Evolutionary conservation across 805 yeast species (phyloP), one percentile per base, ranked within the genome.

Genomic region (Cyberlindnera americana): DNA sequence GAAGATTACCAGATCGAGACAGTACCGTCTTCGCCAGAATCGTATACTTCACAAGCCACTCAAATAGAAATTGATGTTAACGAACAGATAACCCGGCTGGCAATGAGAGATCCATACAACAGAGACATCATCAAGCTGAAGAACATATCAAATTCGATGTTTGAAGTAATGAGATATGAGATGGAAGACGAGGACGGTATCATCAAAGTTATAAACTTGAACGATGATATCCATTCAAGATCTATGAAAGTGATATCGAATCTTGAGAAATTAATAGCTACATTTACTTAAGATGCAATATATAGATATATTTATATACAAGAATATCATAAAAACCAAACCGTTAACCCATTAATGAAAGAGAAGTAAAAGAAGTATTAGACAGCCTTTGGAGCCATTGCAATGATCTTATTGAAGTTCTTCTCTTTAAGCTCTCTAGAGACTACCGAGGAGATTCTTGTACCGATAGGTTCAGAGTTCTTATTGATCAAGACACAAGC

Each of bases 401-500:
- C 73, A 28, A 87, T 87, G 38, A 93, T 79, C 69, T 91, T 91
- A 66, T 79, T 82, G 64, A 75, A 88, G 44, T 88, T 83, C 66
- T 78, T 81, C 46, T 83, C 86, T 67, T 81, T 81, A 44, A 93
- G 72, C 62, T 91, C 97, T 62, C 85, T 84, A 18, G 96, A 95
- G 18, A 91, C 96, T 34, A 85, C 93, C 29, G 90, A 80, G 23
- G 84, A 73, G 25, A 93, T 86, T 75, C 98, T 84, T 19, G 96
- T 84, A 14, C 98, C 99, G 37, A 93, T 72, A 9, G 97, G 96
- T 58, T 93, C 99, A 21, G 86, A 83, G 56, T 81, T 84, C 65
- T 91, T 91, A 68, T 93, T 90, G 47, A 91, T 77, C 56, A 93
- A 73, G 24, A 93, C 98, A 67, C 98, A 90, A 1, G 99, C 99